These are phyloP conservation scores for Trypanosoma congolense DNA, from an alignment of 208 protist species.

Conservation along the genomic window DNA sequence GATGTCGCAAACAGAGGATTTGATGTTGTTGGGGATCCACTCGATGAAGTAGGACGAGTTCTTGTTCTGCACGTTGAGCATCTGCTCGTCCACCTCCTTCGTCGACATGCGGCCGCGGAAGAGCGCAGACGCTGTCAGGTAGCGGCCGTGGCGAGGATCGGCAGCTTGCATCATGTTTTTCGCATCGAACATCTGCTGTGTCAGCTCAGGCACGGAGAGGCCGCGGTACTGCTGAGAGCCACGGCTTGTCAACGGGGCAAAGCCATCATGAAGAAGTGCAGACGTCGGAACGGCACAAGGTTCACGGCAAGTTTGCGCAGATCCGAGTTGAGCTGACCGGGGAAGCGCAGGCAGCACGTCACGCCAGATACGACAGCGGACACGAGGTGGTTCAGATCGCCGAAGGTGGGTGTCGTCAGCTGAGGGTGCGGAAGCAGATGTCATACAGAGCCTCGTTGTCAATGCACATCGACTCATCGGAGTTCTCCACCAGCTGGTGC, in stretches of 20 bases:
- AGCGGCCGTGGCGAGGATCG: slow-evolving; percentile 51
- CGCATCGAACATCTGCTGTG: slow-evolving; percentile 96
- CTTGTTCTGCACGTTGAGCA: slow-evolving; percentile 93
- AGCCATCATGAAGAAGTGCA: slow-evolving; percentile 98
- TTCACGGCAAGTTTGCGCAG: slow-evolving; percentile 97
- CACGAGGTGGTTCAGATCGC: slow-evolving; percentile 96
- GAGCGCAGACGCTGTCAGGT: slow-evolving; percentile 74
- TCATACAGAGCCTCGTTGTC: slow-evolving; percentile 99
- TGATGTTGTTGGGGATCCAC: slow-evolving; percentile 65
- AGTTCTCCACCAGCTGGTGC: slow-evolving; percentile 97
- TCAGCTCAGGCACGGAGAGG: slow-evolving; percentile 94
- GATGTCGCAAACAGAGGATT: slow-evolving; percentile 88
- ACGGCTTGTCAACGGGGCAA: slow-evolving; percentile 92
- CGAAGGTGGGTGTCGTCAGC: slow-evolving; percentile 95
- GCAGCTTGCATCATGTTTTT: slow-evolving; percentile 97
- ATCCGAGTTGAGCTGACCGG: slow-evolving; percentile 95
- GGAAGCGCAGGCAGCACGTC: slow-evolving; percentile 96
- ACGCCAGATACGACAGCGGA: slow-evolving; percentile 92
- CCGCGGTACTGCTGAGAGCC: slow-evolving; percentile 82
- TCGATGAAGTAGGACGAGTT: slow-evolving; percentile 95
- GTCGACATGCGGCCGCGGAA: slow-evolving; percentile 94
- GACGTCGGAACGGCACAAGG: slow-evolving; percentile 97
- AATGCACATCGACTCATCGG: slow-evolving; percentile 96
- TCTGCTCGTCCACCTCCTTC: slow-evolving; percentile 97
- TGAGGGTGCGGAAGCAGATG: slow-evolving; percentile 98